phyloP scores from a whole-genome alignment of 2,329 filamentous ascomycete genomes.

The Basipetospora chlamydospora region DNA sequence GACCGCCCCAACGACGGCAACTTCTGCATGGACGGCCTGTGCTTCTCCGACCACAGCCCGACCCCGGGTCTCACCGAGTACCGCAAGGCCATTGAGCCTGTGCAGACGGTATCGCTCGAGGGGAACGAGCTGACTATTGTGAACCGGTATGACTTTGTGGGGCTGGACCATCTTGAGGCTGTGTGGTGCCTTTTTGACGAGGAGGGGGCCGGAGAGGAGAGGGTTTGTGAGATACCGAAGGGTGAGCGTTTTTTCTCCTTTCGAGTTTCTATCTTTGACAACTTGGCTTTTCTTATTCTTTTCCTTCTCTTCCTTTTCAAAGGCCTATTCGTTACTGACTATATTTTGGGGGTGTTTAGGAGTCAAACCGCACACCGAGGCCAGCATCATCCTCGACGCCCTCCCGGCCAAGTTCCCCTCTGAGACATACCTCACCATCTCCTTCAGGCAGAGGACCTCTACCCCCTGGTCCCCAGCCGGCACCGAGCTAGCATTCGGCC shows the following conservation, averaged over 20 bases:
- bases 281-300: slow-evolving; percentile 3
- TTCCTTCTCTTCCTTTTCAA: background rate
- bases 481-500: slow-evolving; percentile 36
- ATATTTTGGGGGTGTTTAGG: slow-evolving; percentile 16
- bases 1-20: slow-evolving; percentile 44
- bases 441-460: slow-evolving; percentile 26
- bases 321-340: background rate
- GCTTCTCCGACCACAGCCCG: slow-evolving; percentile 32
- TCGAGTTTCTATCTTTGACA: too few species aligned
- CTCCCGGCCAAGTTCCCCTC: slow-evolving; percentile 12
- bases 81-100: slow-evolving; percentile 44
- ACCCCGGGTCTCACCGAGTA: slow-evolving; percentile 38
- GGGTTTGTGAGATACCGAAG: slow-evolving; percentile 24
- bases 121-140: slow-evolving; percentile 28
- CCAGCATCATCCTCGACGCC: slow-evolving; percentile 17
- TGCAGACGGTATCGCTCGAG: slow-evolving; percentile 32
- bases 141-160: slow-evolving; percentile 40
- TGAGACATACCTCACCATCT: slow-evolving; percentile 33
- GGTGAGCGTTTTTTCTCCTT: too few species aligned
- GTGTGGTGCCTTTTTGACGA: slow-evolving; percentile 27
- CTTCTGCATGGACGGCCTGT: slow-evolving; percentile 44
- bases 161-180: slow-evolving; percentile 33
- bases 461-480: slow-evolving; percentile 37
- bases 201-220: slow-evolving; percentile 11
- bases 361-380: slow-evolving; percentile 27